phyloP scores from a whole-genome alignment of 805 yeast species.

The Zygosaccharomyces bailii region DNA sequence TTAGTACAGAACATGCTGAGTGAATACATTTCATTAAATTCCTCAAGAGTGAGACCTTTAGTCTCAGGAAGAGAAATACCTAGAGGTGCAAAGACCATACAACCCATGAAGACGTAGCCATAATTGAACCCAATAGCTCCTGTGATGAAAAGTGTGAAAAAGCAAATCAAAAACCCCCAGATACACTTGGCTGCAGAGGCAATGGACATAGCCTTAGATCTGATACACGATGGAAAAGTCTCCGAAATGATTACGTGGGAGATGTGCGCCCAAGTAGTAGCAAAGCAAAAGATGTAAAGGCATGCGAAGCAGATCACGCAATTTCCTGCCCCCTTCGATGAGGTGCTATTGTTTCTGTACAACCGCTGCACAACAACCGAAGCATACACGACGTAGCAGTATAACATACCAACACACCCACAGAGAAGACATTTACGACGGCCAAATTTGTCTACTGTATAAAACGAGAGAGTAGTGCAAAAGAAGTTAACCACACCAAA shows the following conservation, averaged over 20 bases:
- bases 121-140: slow-evolving; percentile 63
- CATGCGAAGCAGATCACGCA: slow-evolving; percentile 72
- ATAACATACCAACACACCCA: slow-evolving; percentile 50
- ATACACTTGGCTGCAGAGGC: slow-evolving; percentile 64
- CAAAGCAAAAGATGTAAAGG: slow-evolving; percentile 70
- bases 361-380: slow-evolving; percentile 55
- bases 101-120: slow-evolving; percentile 64
- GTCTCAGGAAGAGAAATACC: slow-evolving; percentile 77
- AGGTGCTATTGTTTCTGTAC: no score
- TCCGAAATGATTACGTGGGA: slow-evolving; percentile 66
- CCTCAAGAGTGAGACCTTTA: slow-evolving; percentile 76
- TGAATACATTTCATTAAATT: slow-evolving; percentile 67
- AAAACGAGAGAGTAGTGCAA: slow-evolving; percentile 52
- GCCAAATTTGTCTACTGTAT: slow-evolving; percentile 54
- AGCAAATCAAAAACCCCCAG: slow-evolving; percentile 67
- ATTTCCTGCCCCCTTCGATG: slow-evolving; percentile 55
- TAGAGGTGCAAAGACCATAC: slow-evolving; percentile 61
- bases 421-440: slow-evolving; percentile 47
- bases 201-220: slow-evolving; percentile 56
- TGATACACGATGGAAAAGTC: slow-evolving; percentile 69
- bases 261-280: slow-evolving; percentile 76
- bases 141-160: slow-evolving; percentile 74
- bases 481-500: slow-evolving; percentile 61
- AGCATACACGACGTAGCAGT: slow-evolving; percentile 51
- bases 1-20: no score